phyloP scores from a whole-genome alignment of 352 stramenopile species.

The Phytophthora chlamydospora region DNA sequence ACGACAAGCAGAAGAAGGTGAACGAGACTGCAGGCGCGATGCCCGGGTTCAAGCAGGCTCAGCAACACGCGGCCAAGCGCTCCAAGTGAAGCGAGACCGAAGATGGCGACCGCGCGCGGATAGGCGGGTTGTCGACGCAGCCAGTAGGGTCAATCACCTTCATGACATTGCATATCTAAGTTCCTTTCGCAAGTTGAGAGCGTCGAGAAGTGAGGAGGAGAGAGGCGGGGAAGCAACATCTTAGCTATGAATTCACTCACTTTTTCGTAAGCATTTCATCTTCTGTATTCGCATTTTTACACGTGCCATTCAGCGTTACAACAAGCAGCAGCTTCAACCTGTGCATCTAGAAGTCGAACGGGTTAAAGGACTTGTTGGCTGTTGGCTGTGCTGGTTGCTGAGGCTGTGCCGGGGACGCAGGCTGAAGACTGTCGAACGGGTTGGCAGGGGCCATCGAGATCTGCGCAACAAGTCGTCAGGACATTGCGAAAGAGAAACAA shows the following conservation, averaged over 20 bases:
- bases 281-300: conserved; percentile 16
- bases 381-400: conserved; percentile 15
- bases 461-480: conserved; percentile 12
- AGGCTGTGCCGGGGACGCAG: conserved; percentile 4
- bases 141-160: conserved; percentile 33
- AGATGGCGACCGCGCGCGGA: conserved; percentile 11
- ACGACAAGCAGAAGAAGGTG: conserved; percentile 10
- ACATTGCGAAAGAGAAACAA: neutral
- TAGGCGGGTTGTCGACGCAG: conserved; percentile 10
- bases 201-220: neutral
- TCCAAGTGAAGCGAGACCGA: conserved; percentile 33
- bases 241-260: conserved; percentile 7
- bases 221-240: neutral
- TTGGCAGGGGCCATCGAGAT: conserved; percentile 35
- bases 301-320: conserved; percentile 10
- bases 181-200: conserved; percentile 10
- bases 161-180: conserved; percentile 40
- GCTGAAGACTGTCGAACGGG: conserved; percentile 40
- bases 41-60: conserved; percentile 14
- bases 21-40: conserved; percentile 2
- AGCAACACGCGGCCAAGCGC: conserved; percentile 12
- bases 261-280: conserved; percentile 10
- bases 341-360: conserved; percentile 52
- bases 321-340: conserved; percentile 6
- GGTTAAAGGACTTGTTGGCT: conserved; percentile 51